Conservation (phyloP, 192 early-diverging fungal genomes). For the Spizellomyces sp. region DNA sequence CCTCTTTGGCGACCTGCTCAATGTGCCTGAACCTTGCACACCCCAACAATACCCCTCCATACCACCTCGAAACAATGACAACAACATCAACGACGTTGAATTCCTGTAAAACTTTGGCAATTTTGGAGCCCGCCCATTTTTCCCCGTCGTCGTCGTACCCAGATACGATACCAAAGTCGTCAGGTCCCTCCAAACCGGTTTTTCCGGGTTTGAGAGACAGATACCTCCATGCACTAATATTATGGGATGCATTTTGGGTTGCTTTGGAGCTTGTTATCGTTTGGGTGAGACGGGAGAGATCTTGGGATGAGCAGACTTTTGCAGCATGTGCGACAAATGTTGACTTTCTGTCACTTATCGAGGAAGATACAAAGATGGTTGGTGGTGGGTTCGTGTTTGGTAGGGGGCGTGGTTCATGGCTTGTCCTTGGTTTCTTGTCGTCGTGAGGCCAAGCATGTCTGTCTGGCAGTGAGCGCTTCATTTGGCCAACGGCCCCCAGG, state of each 20-base stretch:
- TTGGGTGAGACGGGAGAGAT: too few species aligned
- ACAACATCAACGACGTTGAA: conserved; percentile 69
- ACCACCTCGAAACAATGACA: conserved; percentile 80
- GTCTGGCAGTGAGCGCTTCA: too few species aligned
- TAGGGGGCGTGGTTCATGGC: too few species aligned
- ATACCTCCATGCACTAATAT: conserved; percentile 5
- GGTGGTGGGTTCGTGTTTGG: too few species aligned
- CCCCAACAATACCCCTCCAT: conserved; percentile 74
- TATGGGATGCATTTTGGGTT: neutral
- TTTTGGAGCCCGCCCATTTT: conserved; percentile 70
- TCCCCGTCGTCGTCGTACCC: conserved; percentile 87
- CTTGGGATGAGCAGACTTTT: too few species aligned
- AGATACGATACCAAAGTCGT: neutral
- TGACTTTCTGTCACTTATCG: too few species aligned
- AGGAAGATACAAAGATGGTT: too few species aligned
- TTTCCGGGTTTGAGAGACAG: conserved; percentile 9
- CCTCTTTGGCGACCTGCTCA: conserved; percentile 72
- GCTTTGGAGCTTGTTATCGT: too few species aligned
- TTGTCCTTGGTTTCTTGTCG: too few species aligned
- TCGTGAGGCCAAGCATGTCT: too few species aligned
- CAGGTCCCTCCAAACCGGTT: conserved; percentile 1
- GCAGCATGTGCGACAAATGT: too few species aligned
- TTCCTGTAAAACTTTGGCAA: conserved; percentile 76
- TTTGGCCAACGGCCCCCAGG: too few species aligned
- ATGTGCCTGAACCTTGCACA: conserved; percentile 85